Percentiles rank a stretch among this genome's conserved stretches.
Conservation (phyloP, 2,329 filamentous ascomycete genomes). For the Neofusicoccum ribis region DNA sequence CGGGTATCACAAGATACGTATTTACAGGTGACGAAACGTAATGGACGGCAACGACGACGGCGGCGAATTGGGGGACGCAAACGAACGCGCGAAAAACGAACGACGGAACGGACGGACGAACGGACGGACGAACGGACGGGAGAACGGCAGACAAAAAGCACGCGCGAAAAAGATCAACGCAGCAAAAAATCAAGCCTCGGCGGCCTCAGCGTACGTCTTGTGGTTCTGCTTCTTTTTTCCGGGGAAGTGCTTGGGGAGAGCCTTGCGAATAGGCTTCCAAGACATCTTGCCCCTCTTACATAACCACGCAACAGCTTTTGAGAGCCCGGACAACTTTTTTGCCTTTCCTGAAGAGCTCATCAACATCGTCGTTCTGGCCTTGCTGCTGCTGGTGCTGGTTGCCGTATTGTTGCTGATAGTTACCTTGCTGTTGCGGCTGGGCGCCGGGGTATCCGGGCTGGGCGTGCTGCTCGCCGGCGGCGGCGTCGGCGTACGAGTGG, state of each 20-base stretch:
- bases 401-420: slow-evolving; percentile 37
- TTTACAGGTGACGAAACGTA: background rate
- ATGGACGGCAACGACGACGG: background rate
- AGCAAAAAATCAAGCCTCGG: background rate
- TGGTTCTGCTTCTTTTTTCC: background rate
- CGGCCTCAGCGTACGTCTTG: slow-evolving; percentile 1
- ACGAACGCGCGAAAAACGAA: background rate
- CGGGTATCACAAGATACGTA: slow-evolving; percentile 15
- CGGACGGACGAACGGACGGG: no score
- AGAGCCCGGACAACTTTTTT: slow-evolving; percentile 64
- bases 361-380: slow-evolving; percentile 56
- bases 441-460: slow-evolving; percentile 18
- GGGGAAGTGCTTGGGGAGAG: background rate
- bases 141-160: no score
- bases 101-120: background rate
- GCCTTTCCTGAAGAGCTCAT: slow-evolving; percentile 61
- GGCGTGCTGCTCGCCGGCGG: slow-evolving; percentile 31
- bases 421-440: slow-evolving; percentile 47
- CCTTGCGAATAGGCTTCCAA: slow-evolving; percentile 2
- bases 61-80: background rate
- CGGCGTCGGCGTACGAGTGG: background rate
- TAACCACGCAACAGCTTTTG: slow-evolving; percentile 71
- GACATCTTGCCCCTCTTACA: slow-evolving; percentile 50
- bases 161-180: no score
- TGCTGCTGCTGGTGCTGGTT: slow-evolving; percentile 48